Base-by-base conservation (phyloP, 768 basidiomycete species). In the Hygrophoropsis aurantiaca region DNA sequence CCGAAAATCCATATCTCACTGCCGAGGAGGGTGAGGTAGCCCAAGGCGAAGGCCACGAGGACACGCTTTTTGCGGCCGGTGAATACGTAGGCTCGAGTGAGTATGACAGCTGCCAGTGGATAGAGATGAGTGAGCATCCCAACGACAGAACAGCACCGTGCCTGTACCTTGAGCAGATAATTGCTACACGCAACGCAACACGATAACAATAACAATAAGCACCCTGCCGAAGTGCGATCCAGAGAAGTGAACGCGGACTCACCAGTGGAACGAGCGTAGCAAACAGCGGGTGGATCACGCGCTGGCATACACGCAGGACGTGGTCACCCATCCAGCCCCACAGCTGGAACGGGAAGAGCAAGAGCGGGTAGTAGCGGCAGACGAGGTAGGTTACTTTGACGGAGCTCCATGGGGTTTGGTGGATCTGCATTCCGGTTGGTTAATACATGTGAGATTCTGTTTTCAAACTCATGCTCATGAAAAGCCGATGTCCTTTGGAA, bases 11-110 rank as follows among this genome's bases (percentile, higher is more conserved):
- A 73, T 9, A 73, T 46, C 44, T 69, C 60, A 10, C 67, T 50
- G 1, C 54, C 67, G 15, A 70, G 44, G 11, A 75, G 62, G 9
- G 53, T 55, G 4, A 56, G 40, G 49, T 67, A 74, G 46, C 64
- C 62, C 6, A 49, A 18, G 9, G 61, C 56, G 35, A 75, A 50
- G 18, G 70, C 27, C 8, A 44, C 40, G 4, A 74, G 60, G 23
- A 72, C 48, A 8, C 46, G 51, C 34, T 47, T 51, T 40, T 59
- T 65, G 36, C 70, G 65, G 5, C 72, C 72, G 5, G 71, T 55
- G 47, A 75, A 75, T 7, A 70, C 74, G 42, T 71, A 72, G 15
- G 73, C 70, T 25, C 74, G 65, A 66, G 74, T 71, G 43, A 74
- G 24, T 65, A 75, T 73, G 21, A 75, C 72, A 38, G 58, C 74